Evolutionary conservation across 257 asterid genomes (phyloP).

Genomic region (Phtheirospermum japonicum): DNA sequence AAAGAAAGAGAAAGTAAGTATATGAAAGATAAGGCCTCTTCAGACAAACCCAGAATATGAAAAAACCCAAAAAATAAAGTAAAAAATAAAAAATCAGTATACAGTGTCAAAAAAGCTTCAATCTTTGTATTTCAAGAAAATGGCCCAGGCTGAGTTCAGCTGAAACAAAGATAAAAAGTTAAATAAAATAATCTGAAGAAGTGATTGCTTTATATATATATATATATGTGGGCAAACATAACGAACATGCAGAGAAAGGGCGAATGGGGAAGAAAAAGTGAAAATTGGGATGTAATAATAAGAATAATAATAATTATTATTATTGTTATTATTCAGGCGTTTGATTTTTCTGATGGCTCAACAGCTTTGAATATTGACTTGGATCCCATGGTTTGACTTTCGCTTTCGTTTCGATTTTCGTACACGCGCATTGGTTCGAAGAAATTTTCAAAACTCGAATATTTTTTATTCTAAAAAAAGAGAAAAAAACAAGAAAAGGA

Average conservation of each 20-base stretch:
- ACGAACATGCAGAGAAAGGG: constrained; percentile 22
- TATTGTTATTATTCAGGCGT: constrained; percentile 33
- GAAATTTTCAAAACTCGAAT: constrained; percentile 23
- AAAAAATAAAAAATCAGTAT: background rate
- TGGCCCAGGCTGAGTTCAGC: constrained; percentile 21
- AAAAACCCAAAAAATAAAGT: background rate
- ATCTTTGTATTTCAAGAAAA: constrained; percentile 26
- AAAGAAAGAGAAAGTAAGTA: too few relatives aligned
- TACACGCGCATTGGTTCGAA: constrained; percentile 19
- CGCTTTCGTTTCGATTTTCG: background rate
- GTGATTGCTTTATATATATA: background rate
- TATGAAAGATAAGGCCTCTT: background rate
- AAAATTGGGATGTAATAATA: background rate
- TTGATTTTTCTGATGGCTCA: constrained; percentile 51
- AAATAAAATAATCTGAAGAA: background rate
- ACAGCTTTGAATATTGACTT: constrained; percentile 77
- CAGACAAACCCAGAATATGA: background rate
- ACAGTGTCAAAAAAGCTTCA: constrained; percentile 32
- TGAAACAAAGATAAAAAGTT: constrained; percentile 21
- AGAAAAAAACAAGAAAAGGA: constrained; percentile 1
- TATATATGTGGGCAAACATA: constrained; percentile 11
- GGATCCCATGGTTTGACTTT: constrained; percentile 45
- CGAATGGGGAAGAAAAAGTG: background rate
- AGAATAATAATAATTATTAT: background rate
- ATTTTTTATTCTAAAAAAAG: background rate